phyloP scores from a whole-genome alignment of 768 basidiomycete species.

The Amanita phalloides region DNA sequence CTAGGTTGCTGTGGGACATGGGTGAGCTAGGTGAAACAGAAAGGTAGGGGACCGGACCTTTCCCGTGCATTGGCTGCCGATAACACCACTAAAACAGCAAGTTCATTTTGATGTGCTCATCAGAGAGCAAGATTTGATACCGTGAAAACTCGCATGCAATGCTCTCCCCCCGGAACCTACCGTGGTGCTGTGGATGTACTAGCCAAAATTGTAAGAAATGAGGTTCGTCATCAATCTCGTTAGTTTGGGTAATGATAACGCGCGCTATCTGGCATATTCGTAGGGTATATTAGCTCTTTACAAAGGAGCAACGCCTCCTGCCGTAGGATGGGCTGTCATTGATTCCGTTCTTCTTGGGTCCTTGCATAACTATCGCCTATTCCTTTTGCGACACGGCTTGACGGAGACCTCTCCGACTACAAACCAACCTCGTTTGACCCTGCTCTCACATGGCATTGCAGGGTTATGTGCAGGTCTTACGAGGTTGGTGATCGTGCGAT shows the following conservation, averaged over 20 bases:
- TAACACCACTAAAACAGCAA: conserved; percentile 1
- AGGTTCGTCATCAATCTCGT: conserved; percentile 28
- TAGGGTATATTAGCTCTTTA: conserved; percentile 58
- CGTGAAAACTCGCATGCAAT: conserved; percentile 64
- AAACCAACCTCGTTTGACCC: conserved; percentile 40
- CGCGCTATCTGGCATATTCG: neutral
- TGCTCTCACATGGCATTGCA: conserved; percentile 54
- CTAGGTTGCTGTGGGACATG: conserved; percentile 66
- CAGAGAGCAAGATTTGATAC: conserved; percentile 47
- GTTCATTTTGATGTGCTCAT: conserved; percentile 3
- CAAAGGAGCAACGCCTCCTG: conserved; percentile 66
- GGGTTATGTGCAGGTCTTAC: conserved; percentile 63
- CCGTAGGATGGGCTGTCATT: conserved; percentile 63
- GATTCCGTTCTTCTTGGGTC: conserved; percentile 64
- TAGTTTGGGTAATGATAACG: neutral
- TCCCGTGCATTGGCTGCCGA: conserved; percentile 2
- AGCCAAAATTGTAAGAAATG: conserved; percentile 43
- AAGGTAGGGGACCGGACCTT: conserved; percentile 7
- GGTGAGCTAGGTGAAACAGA: conserved; percentile 24
- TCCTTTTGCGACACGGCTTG: conserved; percentile 39
- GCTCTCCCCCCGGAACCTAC: conserved; percentile 54
- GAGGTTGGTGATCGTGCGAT: conserved; percentile 35
- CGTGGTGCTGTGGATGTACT: conserved; percentile 51
- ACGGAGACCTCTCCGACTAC: conserved; percentile 38
- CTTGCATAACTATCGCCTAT: conserved; percentile 62